Evolutionary conservation across 2,329 filamentous ascomycete species (phyloP), one percentile per base, ranked within the genome.

Genomic region (Aureobasidium sp.): DNA sequence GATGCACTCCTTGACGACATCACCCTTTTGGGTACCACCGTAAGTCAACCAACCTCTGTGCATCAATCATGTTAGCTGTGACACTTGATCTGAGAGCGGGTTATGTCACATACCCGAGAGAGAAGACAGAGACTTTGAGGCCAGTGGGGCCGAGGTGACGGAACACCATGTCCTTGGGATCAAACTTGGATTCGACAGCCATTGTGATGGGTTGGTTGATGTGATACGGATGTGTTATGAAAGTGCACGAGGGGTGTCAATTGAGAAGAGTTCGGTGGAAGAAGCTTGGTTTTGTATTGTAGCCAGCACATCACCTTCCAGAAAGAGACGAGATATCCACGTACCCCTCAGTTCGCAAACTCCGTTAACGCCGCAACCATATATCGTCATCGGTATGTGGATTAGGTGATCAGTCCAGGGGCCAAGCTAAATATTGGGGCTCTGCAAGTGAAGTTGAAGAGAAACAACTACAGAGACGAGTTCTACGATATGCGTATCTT

Each of bases 1-100:
- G 69, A 80, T 73, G 67, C 75, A 78, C 53, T 80, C 76, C 69
- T 79, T 79, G 58, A 79, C 77, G 47, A 78, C 75, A 65, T 69
- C 74, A 57, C 76, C 75, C 67, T 77, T 78, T 64, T 79, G 77
- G 4, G 77, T 79, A 38, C 77, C 77, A 53, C 78, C 78, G 55
- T 77, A 77, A 6, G 75, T 77, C 57, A 75, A 70, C 49, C 74
- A 74, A 54, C 74, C 74, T 35, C 55, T 49, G 9, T 49, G 9
- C 25, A 31, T n/a, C 7, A 37, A 9, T n/a, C 5, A 17, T 31
- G 40, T 57, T 37, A 57, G 31, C 13, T 7, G n/a, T 17, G 11
- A 17, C 5, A 17, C 11, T 31, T 9, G 15, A 31, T 7, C 23
- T 17, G 54, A 29, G n/a, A 19, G 35, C 10, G 10, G 35, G 8